These are phyloP conservation scores for Ceratobasidium sp. DNA, from an alignment of 1,284 basidiomycete genomes.

Conservation along the genomic window DNA sequence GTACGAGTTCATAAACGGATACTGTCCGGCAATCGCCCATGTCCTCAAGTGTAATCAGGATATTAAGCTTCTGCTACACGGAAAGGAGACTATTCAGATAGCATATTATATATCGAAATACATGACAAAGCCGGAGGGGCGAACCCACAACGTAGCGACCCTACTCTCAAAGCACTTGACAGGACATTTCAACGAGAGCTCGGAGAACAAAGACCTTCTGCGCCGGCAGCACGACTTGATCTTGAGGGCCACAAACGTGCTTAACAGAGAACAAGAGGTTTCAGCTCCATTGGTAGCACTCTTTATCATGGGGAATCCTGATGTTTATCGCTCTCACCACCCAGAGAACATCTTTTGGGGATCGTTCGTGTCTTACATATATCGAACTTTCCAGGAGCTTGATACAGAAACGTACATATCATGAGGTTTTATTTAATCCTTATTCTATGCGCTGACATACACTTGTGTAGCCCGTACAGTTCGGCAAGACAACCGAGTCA, in stretches of 20 bases:
- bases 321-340: conserved; percentile 1
- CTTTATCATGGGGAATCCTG: conserved; percentile 24
- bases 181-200: background rate
- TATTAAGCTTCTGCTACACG: conserved; percentile 49
- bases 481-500: background rate
- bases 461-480: background rate
- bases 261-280: conserved; percentile 40
- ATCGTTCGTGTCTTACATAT: background rate
- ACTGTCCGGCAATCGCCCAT: conserved; percentile 50
- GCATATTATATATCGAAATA: conserved; percentile 48
- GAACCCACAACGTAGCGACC: conserved; percentile 48
- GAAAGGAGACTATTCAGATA: background rate
- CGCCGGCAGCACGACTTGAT: conserved; percentile 5
- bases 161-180: conserved; percentile 11
- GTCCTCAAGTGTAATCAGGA: conserved; percentile 54
- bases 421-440: background rate
- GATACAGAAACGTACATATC: background rate
- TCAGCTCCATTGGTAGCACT: conserved; percentile 34
- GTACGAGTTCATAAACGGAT: conserved; percentile 51
- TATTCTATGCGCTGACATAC: background rate
- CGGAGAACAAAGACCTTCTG: background rate
- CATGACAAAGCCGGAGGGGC: conserved; percentile 47
- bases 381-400: background rate
- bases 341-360: background rate
- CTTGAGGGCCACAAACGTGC: conserved; percentile 31